Percentiles rank a stretch among this genome's conserved stretches.
Conservation (phyloP, 345 rosid genomes). For the Citrus maxima region DNA sequence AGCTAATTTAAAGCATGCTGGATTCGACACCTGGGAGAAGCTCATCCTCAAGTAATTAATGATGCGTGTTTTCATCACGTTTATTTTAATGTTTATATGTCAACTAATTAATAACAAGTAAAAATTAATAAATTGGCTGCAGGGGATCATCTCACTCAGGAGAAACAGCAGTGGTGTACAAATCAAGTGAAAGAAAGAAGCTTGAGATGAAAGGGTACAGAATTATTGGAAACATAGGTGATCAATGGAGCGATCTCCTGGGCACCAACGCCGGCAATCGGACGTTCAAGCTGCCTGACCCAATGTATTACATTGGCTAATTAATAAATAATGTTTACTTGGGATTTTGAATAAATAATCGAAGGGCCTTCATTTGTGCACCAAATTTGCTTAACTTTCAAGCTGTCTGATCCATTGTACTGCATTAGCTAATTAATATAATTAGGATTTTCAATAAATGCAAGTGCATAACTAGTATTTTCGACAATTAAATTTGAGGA, state of each 20-base stretch:
- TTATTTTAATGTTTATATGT: too few species aligned
- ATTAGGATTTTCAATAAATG: too few species aligned
- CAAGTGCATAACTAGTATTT: too few species aligned
- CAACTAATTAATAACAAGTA: too few species aligned
- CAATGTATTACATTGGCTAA: constrained; percentile 37
- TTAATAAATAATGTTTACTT: neutral
- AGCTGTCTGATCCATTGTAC: too few species aligned
- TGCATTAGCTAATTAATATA: too few species aligned
- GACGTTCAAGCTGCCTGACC: constrained; percentile 51
- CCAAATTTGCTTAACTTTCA: neutral
- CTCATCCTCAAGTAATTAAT: constrained; percentile 35
- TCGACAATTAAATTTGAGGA: too few species aligned
- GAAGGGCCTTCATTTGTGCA: neutral
- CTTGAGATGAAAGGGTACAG: constrained; percentile 35
- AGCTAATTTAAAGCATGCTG: constrained; percentile 27
- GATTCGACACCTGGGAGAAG: constrained; percentile 37
- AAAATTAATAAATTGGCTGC: neutral
- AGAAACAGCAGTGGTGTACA: constrained; percentile 26
- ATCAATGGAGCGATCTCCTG: constrained; percentile 46
- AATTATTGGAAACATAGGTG: constrained; percentile 44
- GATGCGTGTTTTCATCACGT: too few species aligned
- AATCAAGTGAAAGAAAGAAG: constrained; percentile 29
- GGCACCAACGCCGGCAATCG: constrained; percentile 31
- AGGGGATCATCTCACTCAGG: constrained; percentile 27
- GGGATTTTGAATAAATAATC: neutral